Evolutionary conservation across 768 basidiomycete genomes (phyloP), one percentile per base, ranked within the genome.

Genomic region (Pisolithus microcarpus): DNA sequence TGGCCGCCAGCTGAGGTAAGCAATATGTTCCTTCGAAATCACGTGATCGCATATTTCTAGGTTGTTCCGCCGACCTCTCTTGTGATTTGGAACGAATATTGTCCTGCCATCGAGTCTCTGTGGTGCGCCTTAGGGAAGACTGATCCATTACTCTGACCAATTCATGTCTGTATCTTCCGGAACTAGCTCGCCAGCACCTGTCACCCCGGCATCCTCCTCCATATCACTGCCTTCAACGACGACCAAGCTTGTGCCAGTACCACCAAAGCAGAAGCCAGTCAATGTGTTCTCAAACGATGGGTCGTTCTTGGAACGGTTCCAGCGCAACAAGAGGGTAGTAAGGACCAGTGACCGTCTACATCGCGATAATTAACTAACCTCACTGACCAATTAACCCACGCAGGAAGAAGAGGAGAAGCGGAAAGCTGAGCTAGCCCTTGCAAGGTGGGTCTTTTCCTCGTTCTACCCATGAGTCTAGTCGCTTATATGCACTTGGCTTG

Each of bases 251-350:
- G 34, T 5, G 3, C 31, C 31, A 36, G 24, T 46, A 6, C 44
- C 50, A n/a, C 50, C 63, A 16, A 73, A 70, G 59, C 40, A 69
- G 37, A 81, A 78, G 56, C 69, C 75, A 11, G 68, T 72, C 44
- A 85, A 84, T 61, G 75, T 85, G 19, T 86, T 86, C 61, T 74
- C 81, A 49, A 78, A 84, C 61, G 84, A 85, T 56, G 84, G 84
- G 7, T 82, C 82, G 8, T 85, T 85, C 62, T 67, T 84, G 50
- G 76, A 84, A 56, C 74, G 82, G 9, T 76, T 85, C 59, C 79
- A 82, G 64, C 75, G 77, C 28, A 68, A 70, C 43, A 78, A 75
- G 66, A 75, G 72, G 76, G 84, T 80, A 34, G 13, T 34, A 34
- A 34, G 34, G 56, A 43, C 69, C 57, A 19, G 8, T 8, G 2